phyloP scores from a whole-genome alignment of 2,329 filamentous ascomycete genomes.

The Hymenoscyphus albidus region DNA sequence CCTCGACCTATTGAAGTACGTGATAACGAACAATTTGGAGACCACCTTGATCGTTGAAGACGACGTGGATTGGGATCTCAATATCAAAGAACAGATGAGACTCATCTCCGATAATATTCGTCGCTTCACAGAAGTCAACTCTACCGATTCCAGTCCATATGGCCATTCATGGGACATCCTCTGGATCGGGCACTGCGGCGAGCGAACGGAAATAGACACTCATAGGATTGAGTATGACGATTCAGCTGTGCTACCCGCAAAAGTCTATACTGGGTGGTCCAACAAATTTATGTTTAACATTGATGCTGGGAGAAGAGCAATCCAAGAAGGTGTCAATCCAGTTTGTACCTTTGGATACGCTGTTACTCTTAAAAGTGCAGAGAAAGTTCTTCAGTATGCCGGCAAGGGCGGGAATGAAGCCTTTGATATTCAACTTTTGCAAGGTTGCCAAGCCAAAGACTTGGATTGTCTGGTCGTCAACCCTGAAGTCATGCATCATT shows the following conservation, averaged over 20 bases:
- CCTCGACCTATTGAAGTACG: conserved; percentile 7
- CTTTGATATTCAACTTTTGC: conserved; percentile 3
- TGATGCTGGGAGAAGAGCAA: conserved; percentile 2
- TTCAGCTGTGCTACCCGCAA: conserved; percentile 27
- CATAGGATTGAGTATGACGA: conserved; percentile 18
- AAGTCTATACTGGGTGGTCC: conserved; percentile 15
- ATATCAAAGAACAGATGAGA: conserved; percentile 18
- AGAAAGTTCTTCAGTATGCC: conserved; percentile 5
- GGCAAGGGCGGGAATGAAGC: conserved; percentile 7
- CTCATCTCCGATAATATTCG: conserved; percentile 26
- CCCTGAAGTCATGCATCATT: conserved; percentile 9
- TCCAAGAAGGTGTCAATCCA: conserved; percentile 5
- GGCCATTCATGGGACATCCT: conserved; percentile 39
- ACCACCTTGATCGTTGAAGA: conserved; percentile 43
- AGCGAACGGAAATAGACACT: conserved; percentile 25
- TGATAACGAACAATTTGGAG: conserved; percentile 12
- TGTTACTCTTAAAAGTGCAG: not conserved
- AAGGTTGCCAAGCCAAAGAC: conserved; percentile 4
- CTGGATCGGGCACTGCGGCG: conserved; percentile 38
- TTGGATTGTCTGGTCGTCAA: conserved; percentile 4
- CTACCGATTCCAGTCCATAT: conserved; percentile 25
- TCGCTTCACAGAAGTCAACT: conserved; percentile 4
- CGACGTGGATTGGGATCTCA: conserved; percentile 44
- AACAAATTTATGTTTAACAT: conserved; percentile 10
- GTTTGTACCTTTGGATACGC: conserved; percentile 8